Conservation (phyloP, 805 yeast species). For the Starmerella apicola region DNA sequence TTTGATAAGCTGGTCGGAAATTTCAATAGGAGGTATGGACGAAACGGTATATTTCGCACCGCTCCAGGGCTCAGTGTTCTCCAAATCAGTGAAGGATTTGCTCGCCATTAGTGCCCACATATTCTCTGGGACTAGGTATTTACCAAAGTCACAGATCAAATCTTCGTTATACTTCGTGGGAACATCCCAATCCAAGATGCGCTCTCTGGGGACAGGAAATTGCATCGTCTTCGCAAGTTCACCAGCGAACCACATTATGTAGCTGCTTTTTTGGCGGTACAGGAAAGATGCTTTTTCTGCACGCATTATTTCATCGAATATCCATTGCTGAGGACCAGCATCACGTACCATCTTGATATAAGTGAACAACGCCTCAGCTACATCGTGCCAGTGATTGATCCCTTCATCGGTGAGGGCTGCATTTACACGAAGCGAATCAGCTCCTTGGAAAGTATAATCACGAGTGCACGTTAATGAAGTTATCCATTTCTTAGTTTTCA, state of each 20-base stretch:
- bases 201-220: conserved; percentile 50
- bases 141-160: conserved; percentile 38
- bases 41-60: conserved; percentile 63
- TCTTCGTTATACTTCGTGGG: conserved; percentile 47
- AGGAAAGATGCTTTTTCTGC: conserved; percentile 60
- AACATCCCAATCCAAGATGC: conserved; percentile 45
- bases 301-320: conserved; percentile 62
- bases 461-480: conserved; percentile 65
- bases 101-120: conserved; percentile 46
- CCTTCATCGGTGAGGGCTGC: conserved; percentile 74
- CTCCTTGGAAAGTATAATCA: conserved; percentile 42
- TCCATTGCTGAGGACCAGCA: conserved; percentile 62
- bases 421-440: conserved; percentile 51
- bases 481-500: conserved; percentile 70
- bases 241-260: conserved; percentile 63
- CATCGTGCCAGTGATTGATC: conserved; percentile 41
- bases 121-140: conserved; percentile 43
- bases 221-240: conserved; percentile 50
- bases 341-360: conserved; percentile 51
- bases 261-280: conserved; percentile 66
- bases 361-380: conserved; percentile 51
- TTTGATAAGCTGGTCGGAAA: conserved; percentile 16
- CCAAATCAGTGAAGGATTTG: conserved; percentile 38
- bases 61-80: conserved; percentile 67
- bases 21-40: conserved; percentile 25